These are phyloP conservation scores for Exutisphaerella laricina DNA, from an alignment of 2,329 filamentous ascomycete species.

Conservation along the genomic window DNA sequence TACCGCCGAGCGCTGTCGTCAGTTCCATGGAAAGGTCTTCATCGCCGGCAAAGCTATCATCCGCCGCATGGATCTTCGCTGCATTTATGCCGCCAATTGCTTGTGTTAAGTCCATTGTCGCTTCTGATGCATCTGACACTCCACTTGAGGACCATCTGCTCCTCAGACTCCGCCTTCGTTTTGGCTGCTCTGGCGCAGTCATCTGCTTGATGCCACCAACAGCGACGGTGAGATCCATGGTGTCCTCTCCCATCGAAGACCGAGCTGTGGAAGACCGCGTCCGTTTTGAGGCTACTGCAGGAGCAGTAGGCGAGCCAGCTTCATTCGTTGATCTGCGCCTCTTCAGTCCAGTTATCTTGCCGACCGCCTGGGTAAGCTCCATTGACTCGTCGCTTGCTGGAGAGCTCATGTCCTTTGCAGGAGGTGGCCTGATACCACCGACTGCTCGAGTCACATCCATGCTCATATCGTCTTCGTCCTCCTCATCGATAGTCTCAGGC, in stretches of 20 bases:
- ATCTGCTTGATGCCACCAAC: conserved; percentile 32
- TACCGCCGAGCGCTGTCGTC: conserved; percentile 45
- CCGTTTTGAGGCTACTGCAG: conserved; percentile 28
- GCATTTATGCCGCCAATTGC: conserved; percentile 44
- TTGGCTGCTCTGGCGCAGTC: conserved; percentile 22
- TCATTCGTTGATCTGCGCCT: conserved; percentile 38
- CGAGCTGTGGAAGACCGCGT: conserved; percentile 34
- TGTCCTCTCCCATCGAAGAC: conserved; percentile 37
- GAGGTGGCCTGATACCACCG: conserved; percentile 60
- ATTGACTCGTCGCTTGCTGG: conserved; percentile 39
- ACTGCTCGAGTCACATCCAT: conserved; percentile 90
- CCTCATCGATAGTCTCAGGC: conserved; percentile 27
- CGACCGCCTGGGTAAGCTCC: conserved; percentile 53
- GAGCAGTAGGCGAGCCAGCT: conserved; percentile 29
- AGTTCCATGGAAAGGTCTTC: conserved; percentile 51
- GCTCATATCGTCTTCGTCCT: conserved; percentile 63
- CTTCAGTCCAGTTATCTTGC: conserved; percentile 46
- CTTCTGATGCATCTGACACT: conserved; percentile 39
- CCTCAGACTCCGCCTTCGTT: conserved; percentile 30
- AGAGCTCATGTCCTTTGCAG: conserved; percentile 32
- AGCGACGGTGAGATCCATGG: conserved; percentile 38
- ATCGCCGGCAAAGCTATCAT: conserved; percentile 34
- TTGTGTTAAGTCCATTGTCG: conserved; percentile 53
- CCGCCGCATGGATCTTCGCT: conserved; percentile 1
- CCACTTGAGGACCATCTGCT: conserved; percentile 33